These are phyloP conservation scores for Corymbia maculata DNA, from an alignment of 345 rosid species.

Conservation along the genomic window DNA sequence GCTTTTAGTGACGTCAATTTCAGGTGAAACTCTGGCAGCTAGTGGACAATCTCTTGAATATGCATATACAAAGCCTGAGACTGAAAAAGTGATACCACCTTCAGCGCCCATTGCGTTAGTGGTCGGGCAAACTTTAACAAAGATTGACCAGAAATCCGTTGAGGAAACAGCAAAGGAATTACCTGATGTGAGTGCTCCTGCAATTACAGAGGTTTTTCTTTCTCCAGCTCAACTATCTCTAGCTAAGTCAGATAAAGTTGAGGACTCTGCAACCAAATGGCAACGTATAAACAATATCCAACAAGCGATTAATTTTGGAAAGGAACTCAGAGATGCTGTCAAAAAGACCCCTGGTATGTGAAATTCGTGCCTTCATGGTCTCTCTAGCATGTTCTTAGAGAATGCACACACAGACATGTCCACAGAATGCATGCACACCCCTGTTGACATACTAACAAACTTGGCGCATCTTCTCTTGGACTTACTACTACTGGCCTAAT, in stretches of 20 bases:
- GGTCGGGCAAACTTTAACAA: neutral
- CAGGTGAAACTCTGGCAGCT: neutral
- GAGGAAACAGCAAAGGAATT: constrained; percentile 1
- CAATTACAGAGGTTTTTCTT: constrained; percentile 1
- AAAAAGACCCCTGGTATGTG: constrained; percentile 9
- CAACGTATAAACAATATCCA: neutral
- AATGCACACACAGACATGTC: neutral
- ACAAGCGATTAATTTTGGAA: neutral
- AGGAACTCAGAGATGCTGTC: constrained; percentile 1
- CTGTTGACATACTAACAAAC: neutral
- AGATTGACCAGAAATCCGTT: neutral
- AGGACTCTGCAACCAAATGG: neutral
- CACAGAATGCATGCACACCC: neutral
- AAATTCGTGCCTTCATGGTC: neutral
- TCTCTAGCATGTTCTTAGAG: neutral
- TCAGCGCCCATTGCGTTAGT: neutral
- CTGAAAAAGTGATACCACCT: neutral
- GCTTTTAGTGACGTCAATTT: neutral
- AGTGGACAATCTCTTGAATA: neutral
- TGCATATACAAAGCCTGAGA: neutral
- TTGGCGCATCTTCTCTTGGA: neutral
- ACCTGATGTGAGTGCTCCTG: neutral
- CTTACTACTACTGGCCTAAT: neutral
- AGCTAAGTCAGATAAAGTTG: constrained; percentile 7
- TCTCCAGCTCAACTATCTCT: constrained; percentile 9